Conservation (phyloP, 2,329 filamentous ascomycete species). For the Fusarium scirpi region DNA sequence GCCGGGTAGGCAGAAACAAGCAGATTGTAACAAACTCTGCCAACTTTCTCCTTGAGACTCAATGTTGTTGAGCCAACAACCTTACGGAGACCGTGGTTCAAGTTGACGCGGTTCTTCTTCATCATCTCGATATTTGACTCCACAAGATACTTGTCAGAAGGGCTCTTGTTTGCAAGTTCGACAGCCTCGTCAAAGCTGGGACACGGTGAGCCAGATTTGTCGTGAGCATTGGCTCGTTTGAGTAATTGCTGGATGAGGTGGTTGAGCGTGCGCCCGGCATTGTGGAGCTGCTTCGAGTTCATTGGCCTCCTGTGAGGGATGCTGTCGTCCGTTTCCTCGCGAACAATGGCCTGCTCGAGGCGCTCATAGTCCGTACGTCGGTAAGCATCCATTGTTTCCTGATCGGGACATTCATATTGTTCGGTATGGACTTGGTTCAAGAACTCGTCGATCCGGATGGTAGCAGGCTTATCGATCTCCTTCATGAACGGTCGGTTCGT, state of each 20-base stretch:
- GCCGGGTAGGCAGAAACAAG: slow-evolving; percentile 71
- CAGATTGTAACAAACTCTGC: slow-evolving; percentile 72
- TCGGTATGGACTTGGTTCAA: slow-evolving; percentile 46
- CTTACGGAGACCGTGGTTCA: slow-evolving; percentile 51
- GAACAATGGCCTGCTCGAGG: slow-evolving; percentile 48
- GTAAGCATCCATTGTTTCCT: slow-evolving; percentile 36
- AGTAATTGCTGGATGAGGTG: slow-evolving; percentile 50
- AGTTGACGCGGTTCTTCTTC: slow-evolving; percentile 36
- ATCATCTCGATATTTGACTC: slow-evolving; percentile 47
- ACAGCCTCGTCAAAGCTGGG: slow-evolving; percentile 50
- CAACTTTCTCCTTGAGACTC: slow-evolving; percentile 51
- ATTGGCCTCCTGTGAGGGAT: slow-evolving; percentile 41
- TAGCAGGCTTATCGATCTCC: slow-evolving; percentile 50
- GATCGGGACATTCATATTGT: slow-evolving; percentile 46
- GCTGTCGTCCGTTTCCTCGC: slow-evolving; percentile 45
- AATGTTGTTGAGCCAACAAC: slow-evolving; percentile 45
- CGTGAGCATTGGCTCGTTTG: slow-evolving; percentile 43
- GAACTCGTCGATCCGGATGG: slow-evolving; percentile 45
- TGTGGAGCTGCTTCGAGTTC: slow-evolving; percentile 46
- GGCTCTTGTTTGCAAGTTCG: slow-evolving; percentile 31
- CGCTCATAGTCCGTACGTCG: slow-evolving; percentile 48
- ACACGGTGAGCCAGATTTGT: slow-evolving; percentile 37
- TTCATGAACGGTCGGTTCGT: slow-evolving; percentile 53
- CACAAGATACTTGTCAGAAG: slow-evolving; percentile 44
- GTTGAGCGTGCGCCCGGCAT: slow-evolving; percentile 44